Percentiles rank a stretch among this genome's conserved stretches.
Evolutionary conservation across 1,139 yeast species (phyloP).

Genomic region (Diutina rugosa): DNA sequence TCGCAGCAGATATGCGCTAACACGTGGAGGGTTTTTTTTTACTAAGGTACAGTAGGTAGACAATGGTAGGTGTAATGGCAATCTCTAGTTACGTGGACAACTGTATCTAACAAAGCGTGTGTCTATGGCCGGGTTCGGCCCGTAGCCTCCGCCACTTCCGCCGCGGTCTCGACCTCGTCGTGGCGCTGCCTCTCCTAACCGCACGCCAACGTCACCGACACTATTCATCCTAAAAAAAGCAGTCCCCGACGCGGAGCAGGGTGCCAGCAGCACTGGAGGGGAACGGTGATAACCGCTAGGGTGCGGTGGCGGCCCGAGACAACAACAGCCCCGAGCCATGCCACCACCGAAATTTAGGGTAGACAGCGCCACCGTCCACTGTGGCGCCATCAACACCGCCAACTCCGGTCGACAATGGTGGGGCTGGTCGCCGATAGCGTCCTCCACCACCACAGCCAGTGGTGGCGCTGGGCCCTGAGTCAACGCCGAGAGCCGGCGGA

Average conservation of each 20-base stretch:
- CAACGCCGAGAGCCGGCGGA: not conserved
- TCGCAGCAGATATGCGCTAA: no score
- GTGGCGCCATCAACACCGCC: no score
- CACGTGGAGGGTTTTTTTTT: no score
- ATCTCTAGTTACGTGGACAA: no score
- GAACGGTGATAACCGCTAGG: not conserved
- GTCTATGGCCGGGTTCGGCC: not conserved
- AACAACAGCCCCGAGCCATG: not conserved
- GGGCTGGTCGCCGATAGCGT: no score
- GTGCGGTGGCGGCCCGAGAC: not conserved
- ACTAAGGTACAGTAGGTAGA: no score
- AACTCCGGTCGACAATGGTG: no score
- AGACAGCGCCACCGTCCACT: no score
- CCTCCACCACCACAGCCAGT: not conserved
- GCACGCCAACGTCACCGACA: not conserved
- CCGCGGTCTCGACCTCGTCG: not conserved
- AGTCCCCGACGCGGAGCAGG: not conserved
- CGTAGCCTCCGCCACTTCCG: not conserved
- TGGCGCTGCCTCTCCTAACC: not conserved
- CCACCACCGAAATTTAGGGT: no score
- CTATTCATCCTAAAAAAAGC: not conserved
- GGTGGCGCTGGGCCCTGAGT: not conserved
- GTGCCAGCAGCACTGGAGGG: no score
- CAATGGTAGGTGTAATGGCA: no score
- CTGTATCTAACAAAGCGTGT: no score